A percentile compares a stretch with the other conserved stretches of the same genome.
phyloP scores from a whole-genome alignment of 257 asterid genomes.

The Datura wrightii region DNA sequence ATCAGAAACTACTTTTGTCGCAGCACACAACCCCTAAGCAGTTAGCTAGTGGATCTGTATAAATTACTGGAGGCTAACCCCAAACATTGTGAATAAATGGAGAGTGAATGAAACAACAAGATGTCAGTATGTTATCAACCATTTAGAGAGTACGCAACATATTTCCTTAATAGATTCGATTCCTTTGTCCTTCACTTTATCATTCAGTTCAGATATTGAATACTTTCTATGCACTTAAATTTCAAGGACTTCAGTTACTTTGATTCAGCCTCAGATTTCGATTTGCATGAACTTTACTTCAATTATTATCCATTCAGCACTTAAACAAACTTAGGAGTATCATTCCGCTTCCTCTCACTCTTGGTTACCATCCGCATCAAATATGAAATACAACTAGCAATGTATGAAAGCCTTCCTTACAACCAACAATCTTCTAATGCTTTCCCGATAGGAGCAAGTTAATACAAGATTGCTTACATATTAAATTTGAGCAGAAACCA shows the following conservation, averaged over 20 bases:
- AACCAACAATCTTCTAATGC: neutral
- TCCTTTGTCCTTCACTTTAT: neutral
- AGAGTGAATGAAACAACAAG: neutral
- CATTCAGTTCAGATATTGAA: neutral
- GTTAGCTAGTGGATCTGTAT: slow-evolving; percentile 1
- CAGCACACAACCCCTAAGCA: neutral
- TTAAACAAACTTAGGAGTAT: neutral
- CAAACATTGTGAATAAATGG: neutral
- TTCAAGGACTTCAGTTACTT: neutral
- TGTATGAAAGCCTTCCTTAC: neutral
- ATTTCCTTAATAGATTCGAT: neutral
- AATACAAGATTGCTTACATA: neutral
- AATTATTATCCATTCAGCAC: neutral
- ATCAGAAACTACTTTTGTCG: neutral
- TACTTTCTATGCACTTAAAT: neutral
- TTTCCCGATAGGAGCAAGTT: neutral
- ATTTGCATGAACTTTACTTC: neutral
- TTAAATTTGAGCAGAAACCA: neutral
- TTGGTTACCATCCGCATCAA: neutral
- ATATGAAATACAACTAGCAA: neutral
- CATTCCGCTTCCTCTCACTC: neutral
- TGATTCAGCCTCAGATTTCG: neutral
- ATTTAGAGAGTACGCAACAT: neutral
- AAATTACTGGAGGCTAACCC: slow-evolving; percentile 12
- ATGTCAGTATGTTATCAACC: neutral